Evolutionary conservation across 805 yeast genomes (phyloP), one percentile per base, ranked within the genome.

Genomic region (Kregervanrija fluxuum): DNA sequence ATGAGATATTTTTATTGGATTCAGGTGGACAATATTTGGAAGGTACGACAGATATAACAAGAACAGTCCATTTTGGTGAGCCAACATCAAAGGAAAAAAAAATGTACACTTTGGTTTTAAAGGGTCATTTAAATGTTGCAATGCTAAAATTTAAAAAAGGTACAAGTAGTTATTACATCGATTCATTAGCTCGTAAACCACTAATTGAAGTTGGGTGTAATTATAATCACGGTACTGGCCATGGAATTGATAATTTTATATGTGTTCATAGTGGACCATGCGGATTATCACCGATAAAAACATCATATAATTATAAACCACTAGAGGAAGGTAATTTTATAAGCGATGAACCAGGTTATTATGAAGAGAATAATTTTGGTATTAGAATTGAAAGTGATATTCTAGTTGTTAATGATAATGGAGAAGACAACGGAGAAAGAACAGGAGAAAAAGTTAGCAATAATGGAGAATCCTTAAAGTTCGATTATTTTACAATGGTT

Each of bases 251-350:
- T 2, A 74, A 90, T 15, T 91, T 74, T 60, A 77, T 95, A 38
- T 83, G 84, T 61, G 98, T 93, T 13, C 99, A 93, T 61, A 96
- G 95, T 58, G 93, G 95, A 0, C 98, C 98, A 1, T 74, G 91
- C 44, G 95, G 90, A 12, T 79, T 93, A 48, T 86, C 84, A 47
- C 63, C 65, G 11, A 34, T 44, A 5, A 44, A 54, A 37, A 59
- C 65, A 1, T 51, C 54, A 11, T 62, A 62, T 50, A 59, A 68
- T 62, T 58, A 70, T 72, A 55, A 73, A 37, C 79, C 88, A 5
- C 61, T 75, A 40, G 64, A 71, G 44, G 69, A 70, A 11, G 97
- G 97, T 5, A 86, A 82, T 53, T 74, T 90, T 17, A 67, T 88
- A 35, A 82, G 95, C 41, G 90, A 90, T 65, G 99, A 93, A 63